These are phyloP conservation scores for Thymus mandschuricus DNA, from an alignment of 257 asterid species.

Conservation along the genomic window DNA sequence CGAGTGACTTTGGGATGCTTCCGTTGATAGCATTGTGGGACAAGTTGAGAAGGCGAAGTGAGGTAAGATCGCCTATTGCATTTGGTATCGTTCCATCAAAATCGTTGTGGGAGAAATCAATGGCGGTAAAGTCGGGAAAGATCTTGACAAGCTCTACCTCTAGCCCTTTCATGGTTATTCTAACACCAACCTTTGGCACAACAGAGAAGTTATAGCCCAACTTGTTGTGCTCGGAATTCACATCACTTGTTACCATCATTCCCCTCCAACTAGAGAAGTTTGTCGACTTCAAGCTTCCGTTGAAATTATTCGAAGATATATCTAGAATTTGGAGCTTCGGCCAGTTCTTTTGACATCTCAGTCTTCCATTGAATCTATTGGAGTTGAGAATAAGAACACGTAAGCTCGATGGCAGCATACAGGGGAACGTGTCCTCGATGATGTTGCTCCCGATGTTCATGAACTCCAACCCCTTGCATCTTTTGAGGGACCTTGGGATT, in stretches of 20 bases:
- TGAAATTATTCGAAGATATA: neutral
- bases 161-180: neutral
- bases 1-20: too few relatives aligned
- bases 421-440: conserved; percentile 15
- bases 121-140: conserved; percentile 31
- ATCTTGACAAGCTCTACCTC: conserved; percentile 30
- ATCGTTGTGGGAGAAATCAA: conserved; percentile 53
- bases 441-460: conserved; percentile 49
- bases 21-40: too few relatives aligned
- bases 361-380: conserved; percentile 45
- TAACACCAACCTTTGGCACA: neutral
- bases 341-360: conserved; percentile 24
- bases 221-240: neutral
- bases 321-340: conserved; percentile 30
- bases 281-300: neutral
- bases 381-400: conserved; percentile 42
- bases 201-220: too few relatives aligned
- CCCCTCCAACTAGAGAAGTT: conserved; percentile 1
- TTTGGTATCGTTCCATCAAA: neutral
- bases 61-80: neutral
- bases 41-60: neutral
- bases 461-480: conserved; percentile 39
- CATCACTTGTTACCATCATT: neutral
- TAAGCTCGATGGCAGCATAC: neutral
- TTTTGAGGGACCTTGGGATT: neutral